Base-by-base conservation (phyloP, 768 basidiomycete genomes). In the Boletus coccyginus region DNA sequence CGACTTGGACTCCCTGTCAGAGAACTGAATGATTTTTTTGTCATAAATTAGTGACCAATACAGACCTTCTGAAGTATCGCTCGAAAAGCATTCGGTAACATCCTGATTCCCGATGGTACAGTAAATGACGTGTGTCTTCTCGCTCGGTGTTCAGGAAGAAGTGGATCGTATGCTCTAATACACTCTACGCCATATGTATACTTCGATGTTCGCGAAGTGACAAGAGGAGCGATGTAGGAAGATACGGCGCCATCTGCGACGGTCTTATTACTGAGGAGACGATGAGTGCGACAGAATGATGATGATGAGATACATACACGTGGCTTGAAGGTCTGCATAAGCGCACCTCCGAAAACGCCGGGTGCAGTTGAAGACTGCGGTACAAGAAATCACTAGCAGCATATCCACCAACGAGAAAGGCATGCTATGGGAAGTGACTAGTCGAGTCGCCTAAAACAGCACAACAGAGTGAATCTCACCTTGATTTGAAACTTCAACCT, bases 391-490 rank as follows among this genome's bases (percentile, higher is more conserved):
- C n/a, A n/a, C n/a, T n/a, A n/a, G n/a, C n/a, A n/a, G n/a, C n/a
- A n/a, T n/a, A n/a, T n/a, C n/a, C n/a, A n/a, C n/a, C n/a, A n/a
- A n/a, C n/a, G n/a, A n/a, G n/a, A n/a, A n/a, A n/a, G n/a, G n/a
- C n/a, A n/a, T n/a, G n/a, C n/a, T n/a, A n/a, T n/a, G n/a, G n/a
- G n/a, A n/a, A n/a, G n/a, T n/a, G n/a, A n/a, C n/a, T n/a, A n/a
- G n/a, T n/a, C n/a, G n/a, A 85, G 74, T 32, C 71, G 69, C 7
- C 50, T 2, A 19, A 17, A 1, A 2, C 5, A 12, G 27, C 9
- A 2, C 24, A 19, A 35, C 38, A 27, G 32, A 7, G 1, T 7
- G 17, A 33, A 39, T 3, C 21, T 24, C 16, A 57, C 61, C 67
- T 53, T 61, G 70, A 77, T 36, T 60, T 56, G 40, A 7, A 78